These are phyloP conservation scores for Colletotrichum lentis DNA, from an alignment of 2,329 filamentous ascomycete species.

Conservation along the genomic window DNA sequence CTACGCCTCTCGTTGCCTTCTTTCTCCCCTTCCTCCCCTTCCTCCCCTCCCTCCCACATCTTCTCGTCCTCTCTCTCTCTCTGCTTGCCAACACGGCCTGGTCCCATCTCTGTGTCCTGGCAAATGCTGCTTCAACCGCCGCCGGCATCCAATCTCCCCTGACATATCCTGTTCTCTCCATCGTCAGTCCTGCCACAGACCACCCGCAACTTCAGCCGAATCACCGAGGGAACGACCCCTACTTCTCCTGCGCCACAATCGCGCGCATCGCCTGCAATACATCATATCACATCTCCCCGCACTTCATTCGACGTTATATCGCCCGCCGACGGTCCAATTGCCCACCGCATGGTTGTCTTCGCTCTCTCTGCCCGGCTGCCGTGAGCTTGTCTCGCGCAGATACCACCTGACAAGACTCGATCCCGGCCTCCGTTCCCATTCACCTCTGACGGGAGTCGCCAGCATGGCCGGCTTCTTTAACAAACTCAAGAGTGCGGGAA, in stretches of 20 bases:
- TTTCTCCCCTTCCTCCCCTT: conserved; percentile 1
- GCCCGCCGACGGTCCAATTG: conserved; percentile 25
- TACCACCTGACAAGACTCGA: conserved; percentile 34
- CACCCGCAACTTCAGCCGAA: conserved; percentile 34
- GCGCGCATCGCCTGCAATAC: conserved; percentile 23
- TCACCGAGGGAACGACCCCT: conserved; percentile 31
- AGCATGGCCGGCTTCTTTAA: conserved; percentile 67
- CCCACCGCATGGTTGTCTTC: conserved; percentile 29
- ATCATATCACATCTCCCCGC: conserved; percentile 24
- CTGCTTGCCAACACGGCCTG: conserved; percentile 29
- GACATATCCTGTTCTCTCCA: conserved; percentile 18
- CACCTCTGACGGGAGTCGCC: conserved; percentile 31
- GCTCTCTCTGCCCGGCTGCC: conserved; percentile 33
- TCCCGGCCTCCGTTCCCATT: conserved; percentile 12
- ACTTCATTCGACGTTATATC: conserved; percentile 1
- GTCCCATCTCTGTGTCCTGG: conserved; percentile 17
- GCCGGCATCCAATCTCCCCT: conserved; percentile 30
- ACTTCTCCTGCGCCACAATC: conserved; percentile 29
- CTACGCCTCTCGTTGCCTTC: conserved; percentile 28
- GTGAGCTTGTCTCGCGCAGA: conserved; percentile 50
- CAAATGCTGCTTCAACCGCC: conserved; percentile 35
- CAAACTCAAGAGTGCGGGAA: conserved; percentile 64
- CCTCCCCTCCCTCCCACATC: conserved; percentile 5
- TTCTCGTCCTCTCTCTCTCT: conserved; percentile 10
- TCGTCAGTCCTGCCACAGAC: conserved; percentile 29